Evolutionary conservation across 2,329 filamentous ascomycete species (phyloP).

Genomic region (Penicillium frequentans): DNA sequence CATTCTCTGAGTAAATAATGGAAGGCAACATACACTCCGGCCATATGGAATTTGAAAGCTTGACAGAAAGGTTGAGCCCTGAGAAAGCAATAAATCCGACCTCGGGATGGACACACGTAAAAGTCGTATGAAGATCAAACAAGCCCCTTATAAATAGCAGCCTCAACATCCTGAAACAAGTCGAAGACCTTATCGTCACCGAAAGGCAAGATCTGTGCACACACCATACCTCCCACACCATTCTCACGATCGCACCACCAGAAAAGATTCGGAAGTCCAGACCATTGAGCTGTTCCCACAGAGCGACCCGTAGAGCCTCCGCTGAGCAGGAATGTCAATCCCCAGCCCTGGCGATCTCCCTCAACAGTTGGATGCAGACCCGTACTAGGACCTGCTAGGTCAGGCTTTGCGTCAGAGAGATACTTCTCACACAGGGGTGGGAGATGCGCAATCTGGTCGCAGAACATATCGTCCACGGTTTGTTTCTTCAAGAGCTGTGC

Average conservation of each 20-base stretch:
- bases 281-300: conserved; percentile 55
- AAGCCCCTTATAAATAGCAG: not conserved
- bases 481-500: conserved; percentile 54
- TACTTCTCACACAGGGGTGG: conserved; percentile 38
- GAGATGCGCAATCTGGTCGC: conserved; percentile 63
- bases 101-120: too few species aligned
- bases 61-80: too few species aligned
- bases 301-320: conserved; percentile 55
- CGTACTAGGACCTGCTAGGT: conserved; percentile 49
- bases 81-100: too few species aligned
- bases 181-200: conserved; percentile 40
- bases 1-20: not conserved
- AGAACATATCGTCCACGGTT: conserved; percentile 65
- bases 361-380: conserved; percentile 52
- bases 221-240: conserved; percentile 56
- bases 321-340: conserved; percentile 59
- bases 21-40: not conserved
- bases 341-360: conserved; percentile 60
- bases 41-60: not conserved
- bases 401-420: conserved; percentile 51
- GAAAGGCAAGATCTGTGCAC: conserved; percentile 54
- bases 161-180: not conserved
- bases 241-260: conserved; percentile 65
- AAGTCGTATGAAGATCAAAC: not conserved
- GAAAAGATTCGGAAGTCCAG: conserved; percentile 60